These are phyloP conservation scores for Tetrahymena elliotti DNA, from an alignment of 73 alveolate genomes.

Conservation along the genomic window DNA sequence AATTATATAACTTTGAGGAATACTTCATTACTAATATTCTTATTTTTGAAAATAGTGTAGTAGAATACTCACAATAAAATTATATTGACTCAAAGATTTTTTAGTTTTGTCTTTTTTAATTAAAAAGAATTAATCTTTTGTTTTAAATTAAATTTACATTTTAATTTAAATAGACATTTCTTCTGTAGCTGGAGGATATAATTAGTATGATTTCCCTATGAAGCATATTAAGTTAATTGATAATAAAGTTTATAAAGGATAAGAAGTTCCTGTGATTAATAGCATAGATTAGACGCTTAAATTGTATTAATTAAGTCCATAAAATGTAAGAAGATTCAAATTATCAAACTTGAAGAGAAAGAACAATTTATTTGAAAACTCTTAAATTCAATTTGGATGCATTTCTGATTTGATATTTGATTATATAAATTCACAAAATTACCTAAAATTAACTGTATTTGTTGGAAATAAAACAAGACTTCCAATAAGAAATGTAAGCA, in stretches of 20 bases:
- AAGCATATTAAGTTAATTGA: not conserved
- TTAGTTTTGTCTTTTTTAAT: too few relatives aligned
- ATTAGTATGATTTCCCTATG: not conserved
- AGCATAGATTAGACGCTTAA: not conserved
- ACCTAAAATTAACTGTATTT: not conserved
- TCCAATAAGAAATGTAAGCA: not conserved
- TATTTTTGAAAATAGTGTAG: too few relatives aligned
- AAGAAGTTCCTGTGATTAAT: not conserved
- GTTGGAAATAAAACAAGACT: not conserved
- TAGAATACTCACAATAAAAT: too few relatives aligned
- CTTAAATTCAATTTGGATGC: not conserved
- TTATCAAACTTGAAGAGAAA: not conserved
- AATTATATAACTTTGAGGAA: too few relatives aligned
- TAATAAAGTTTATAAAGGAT: not conserved
- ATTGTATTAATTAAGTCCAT: not conserved
- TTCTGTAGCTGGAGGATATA: not conserved
- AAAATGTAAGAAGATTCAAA: not conserved
- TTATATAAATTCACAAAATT: not conserved
- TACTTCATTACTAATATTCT: too few relatives aligned
- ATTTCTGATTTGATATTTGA: not conserved
- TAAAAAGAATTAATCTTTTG: too few relatives aligned
- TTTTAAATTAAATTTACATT: too few relatives aligned
- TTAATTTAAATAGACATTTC: not conserved
- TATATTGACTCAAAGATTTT: too few relatives aligned
- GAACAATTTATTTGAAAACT: not conserved